Percentiles rank a stretch among this genome's conserved stretches.
Evolutionary conservation across 805 yeast species (phyloP).

Genomic region (Metschnikowia koreensis): DNA sequence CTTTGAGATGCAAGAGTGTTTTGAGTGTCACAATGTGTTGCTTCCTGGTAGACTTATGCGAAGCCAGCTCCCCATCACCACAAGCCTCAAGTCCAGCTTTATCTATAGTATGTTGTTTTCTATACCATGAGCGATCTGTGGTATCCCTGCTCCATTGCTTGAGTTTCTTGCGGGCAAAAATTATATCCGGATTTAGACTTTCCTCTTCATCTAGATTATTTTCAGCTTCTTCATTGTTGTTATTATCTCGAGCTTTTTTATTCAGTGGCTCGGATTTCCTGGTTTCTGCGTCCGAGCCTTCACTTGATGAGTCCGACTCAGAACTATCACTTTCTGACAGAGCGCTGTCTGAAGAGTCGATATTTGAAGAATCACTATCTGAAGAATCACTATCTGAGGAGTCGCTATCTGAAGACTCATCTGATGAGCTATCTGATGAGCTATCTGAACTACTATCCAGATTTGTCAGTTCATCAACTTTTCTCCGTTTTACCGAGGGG

Average conservation of each 20-base stretch:
- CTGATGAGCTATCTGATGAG: not conserved
- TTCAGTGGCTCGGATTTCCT: not conserved
- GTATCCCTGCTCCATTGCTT: constrained; percentile 8
- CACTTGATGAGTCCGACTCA: not conserved
- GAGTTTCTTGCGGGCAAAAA: constrained; percentile 8
- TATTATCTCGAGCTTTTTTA: not conserved
- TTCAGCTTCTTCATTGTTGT: not conserved
- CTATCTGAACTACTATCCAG: not conserved
- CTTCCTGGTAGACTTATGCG: constrained; percentile 11
- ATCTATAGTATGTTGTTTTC: constrained; percentile 8
- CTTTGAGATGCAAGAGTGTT: constrained; percentile 47
- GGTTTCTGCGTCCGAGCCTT: not conserved
- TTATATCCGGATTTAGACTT: not conserved
- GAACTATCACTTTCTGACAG: not conserved
- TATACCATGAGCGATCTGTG: constrained; percentile 10
- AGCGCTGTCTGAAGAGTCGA: not conserved
- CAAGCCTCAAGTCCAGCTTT: constrained; percentile 19
- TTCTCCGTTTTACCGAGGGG: not conserved
- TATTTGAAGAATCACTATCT: not conserved
- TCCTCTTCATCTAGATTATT: not conserved
- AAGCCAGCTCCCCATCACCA: constrained; percentile 10
- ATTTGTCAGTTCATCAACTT: not conserved
- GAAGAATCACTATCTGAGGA: not conserved
- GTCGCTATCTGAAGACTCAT: not conserved
- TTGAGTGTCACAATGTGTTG: constrained; percentile 37